These are phyloP conservation scores for Tylopilus microsporus DNA, from an alignment of 1,284 basidiomycete species.

Conservation along the genomic window DNA sequence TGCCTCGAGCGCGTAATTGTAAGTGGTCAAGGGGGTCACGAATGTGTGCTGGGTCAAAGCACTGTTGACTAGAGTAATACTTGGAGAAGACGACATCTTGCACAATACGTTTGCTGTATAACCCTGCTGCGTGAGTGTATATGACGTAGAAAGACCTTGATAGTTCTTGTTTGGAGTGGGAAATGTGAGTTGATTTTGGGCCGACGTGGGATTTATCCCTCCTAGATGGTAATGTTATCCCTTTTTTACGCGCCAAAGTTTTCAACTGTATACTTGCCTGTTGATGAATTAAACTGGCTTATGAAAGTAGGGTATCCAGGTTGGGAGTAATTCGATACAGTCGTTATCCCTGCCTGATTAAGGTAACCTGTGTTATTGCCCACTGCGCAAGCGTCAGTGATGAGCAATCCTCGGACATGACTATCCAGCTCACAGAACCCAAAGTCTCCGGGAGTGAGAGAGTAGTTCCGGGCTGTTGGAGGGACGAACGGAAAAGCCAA, in stretches of 20 bases:
- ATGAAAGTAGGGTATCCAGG: background rate
- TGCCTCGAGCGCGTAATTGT: background rate
- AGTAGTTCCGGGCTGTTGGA: background rate
- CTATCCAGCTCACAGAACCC: background rate
- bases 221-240: background rate
- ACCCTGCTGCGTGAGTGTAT: background rate
- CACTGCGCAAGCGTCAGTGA: background rate
- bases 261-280: background rate
- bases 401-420: too few species aligned
- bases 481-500: background rate
- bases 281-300: background rate
- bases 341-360: background rate
- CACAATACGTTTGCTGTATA: background rate
- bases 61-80: background rate
- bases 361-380: background rate
- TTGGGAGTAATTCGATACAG: background rate
- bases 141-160: background rate
- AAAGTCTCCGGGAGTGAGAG: background rate
- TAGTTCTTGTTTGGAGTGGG: background rate
- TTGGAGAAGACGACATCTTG: background rate
- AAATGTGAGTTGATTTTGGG: background rate
- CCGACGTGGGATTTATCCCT: background rate
- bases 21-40: background rate
- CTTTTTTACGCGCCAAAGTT: background rate
- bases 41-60: background rate